Base-by-base conservation (phyloP, 768 basidiomycete species). In the Calocybe gangraenosa region DNA sequence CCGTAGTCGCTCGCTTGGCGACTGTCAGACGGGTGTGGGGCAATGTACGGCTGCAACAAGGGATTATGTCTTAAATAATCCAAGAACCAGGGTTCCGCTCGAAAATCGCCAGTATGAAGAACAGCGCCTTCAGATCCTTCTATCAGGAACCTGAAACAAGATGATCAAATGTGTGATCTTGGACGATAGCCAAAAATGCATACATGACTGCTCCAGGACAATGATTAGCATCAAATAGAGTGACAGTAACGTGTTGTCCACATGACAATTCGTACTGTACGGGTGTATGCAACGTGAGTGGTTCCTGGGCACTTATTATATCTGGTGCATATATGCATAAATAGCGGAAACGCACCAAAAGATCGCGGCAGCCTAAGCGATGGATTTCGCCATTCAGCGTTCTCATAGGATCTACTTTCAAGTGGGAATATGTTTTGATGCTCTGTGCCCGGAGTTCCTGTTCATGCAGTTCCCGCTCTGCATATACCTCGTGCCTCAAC, bases 151-250 rank as follows among this genome's bases (percentile, higher is more conserved):
- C 92, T 95, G 25, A 19, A 13, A 20, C 15, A 4, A 20, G 7
- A 45, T 28, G 21, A 36, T 43, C 38, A 37, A 25, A 34, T 36
- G 13, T 17, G 21, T 30, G 13, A 35, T 2, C 17, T 37, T 23
- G 14, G 17, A 35, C 20, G 17, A 34, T 32, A 28, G 7, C 22
- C 9, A 33, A 18, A 7, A 21, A 13, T 3, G 65, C 81, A 20
- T 56, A 92, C 93, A 97, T 95, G 33, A 92, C 84, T 0, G 92
- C 85, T 0, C 94, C 94, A 9, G 92, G 94, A 59, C 93, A 96
- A 61, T 97, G 94, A 57, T 96, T 96, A 0, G 94, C 94, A 56
- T 94, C 89, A 7, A 96, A 63, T 8, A 87, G 72, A 0, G 92
- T 94, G 46, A 96, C 73, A 0, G 73, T 81, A 8, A 95, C 84